phyloP scores from a whole-genome alignment of 306 rosid genomes.

The Vicia faba region DNA sequence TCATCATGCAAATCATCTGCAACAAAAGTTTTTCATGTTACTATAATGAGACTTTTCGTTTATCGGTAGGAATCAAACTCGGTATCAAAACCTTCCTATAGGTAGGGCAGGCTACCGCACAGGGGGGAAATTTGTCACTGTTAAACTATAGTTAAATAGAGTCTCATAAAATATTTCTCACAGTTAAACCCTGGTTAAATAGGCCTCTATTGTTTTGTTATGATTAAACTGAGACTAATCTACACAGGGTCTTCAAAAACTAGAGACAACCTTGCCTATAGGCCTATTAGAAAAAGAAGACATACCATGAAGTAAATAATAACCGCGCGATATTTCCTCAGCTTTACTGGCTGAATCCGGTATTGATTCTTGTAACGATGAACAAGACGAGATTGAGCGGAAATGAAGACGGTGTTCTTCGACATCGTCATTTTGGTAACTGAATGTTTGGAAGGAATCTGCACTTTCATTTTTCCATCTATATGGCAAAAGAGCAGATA shows the following conservation, averaged over 20 bases:
- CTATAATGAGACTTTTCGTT: background rate
- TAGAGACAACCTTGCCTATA: background rate
- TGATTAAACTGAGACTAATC: too few species aligned
- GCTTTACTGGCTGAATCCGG: conserved; percentile 45
- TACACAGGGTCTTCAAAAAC: too few species aligned
- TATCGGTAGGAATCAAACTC: too few species aligned
- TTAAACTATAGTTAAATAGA: too few species aligned
- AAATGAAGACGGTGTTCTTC: conserved; percentile 52
- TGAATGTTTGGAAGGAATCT: conserved; percentile 48
- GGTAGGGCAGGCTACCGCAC: too few species aligned
- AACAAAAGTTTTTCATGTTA: conserved; percentile 39
- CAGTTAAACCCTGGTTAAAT: too few species aligned
- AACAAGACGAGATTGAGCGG: conserved; percentile 55
- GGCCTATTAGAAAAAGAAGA: background rate
- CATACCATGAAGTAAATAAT: conserved; percentile 66
- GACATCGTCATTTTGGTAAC: conserved; percentile 47
- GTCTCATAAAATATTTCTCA: too few species aligned
- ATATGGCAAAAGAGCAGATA: conserved; percentile 66
- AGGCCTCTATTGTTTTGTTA: too few species aligned
- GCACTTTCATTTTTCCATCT: conserved; percentile 42
- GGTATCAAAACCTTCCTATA: too few species aligned
- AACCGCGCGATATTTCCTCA: conserved; percentile 45
- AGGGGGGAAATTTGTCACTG: too few species aligned
- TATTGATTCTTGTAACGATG: conserved; percentile 65
- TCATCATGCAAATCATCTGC: conserved; percentile 83